Base-by-base conservation (phyloP, 2,329 filamentous ascomycete genomes). In the Stemphylium lycopersici region DNA sequence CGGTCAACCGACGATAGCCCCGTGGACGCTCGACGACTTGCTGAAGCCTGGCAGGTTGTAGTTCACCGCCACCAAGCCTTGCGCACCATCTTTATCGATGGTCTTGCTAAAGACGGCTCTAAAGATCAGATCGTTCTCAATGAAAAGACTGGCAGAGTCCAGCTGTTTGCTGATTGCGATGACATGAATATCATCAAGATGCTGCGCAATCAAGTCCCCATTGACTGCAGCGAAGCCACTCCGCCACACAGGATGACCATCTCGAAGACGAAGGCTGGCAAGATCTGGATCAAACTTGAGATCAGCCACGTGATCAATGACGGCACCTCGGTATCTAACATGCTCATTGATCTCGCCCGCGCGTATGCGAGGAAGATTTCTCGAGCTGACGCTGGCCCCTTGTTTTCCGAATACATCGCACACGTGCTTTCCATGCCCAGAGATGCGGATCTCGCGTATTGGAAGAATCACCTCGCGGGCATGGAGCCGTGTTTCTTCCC, bases 281-380 rank as follows among this genome's bases (percentile, higher is more conserved):
- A 68, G 39, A 52, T 81, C 0, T 79, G 78, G 59, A 77, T 78
- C 37, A 78, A 78, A 34, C 66, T 83, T 11, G 81, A 84, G 49
- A 69, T 84, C 15, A 83, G 78, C 56, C 81, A 84, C 58, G 78
- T 77, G 8, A 78, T 81, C 26, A 80, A 64, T 33, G 82, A 84
- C 65, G 82, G 81, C 1, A 76, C 74, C 33, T 83, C 81, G 0
- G 78, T 83, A 38, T 76, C 79, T 0, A 78, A 81, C 40, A 73
- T 83, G 4, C 63, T 81, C 4, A 71, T 74, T 3, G 81, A 83
- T 48, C 58, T 83, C 6, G 72, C 73, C 12, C 59, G 73, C 3
- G 79, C 79, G 2, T 83, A 83, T 43, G 70, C 73, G n/a, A 72
- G 73, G 8, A 70, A 73, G n/a, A 60, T 80, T 0, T 59, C 65